Conservation (phyloP, 2,329 filamentous ascomycete genomes). For the Saccharata proteae region DNA sequence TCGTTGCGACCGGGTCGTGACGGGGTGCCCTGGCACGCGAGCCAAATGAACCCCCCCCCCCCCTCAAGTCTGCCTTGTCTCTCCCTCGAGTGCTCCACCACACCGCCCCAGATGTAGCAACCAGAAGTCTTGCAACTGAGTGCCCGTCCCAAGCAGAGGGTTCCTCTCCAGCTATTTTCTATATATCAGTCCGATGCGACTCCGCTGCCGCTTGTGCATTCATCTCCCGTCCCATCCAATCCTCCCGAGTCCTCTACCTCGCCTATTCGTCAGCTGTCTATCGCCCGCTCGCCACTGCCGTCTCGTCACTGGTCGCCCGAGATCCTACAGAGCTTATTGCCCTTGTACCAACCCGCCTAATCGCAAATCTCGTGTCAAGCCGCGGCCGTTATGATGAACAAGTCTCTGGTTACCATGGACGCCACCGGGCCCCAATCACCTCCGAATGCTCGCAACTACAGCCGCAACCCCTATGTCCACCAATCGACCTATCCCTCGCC, state of each 20-base stretch:
- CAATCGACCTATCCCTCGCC: conserved; percentile 24
- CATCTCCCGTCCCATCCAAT: conserved; percentile 13
- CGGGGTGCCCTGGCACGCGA: too few relatives aligned
- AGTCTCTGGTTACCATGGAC: conserved; percentile 2
- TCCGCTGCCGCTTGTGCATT: conserved; percentile 7
- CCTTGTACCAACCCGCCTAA: too few relatives aligned
- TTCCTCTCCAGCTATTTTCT: conserved; percentile 3
- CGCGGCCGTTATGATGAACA: too few relatives aligned
- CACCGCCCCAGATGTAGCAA: conserved; percentile 23
- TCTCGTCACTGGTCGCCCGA: conserved; percentile 2
- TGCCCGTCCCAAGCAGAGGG: conserved; percentile 6
- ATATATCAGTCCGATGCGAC: conserved; percentile 6
- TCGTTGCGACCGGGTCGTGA: conserved; percentile 11
- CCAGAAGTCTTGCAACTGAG: too few relatives aligned
- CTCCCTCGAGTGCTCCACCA: conserved; percentile 11
- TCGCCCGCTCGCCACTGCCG: background rate
- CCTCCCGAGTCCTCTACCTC: too few relatives aligned
- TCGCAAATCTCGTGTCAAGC: too few relatives aligned
- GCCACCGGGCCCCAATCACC: conserved; percentile 5
- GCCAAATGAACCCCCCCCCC: too few relatives aligned
- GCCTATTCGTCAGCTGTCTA: conserved; percentile 1
- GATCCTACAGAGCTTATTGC: conserved; percentile 2
- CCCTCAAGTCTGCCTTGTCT: conserved; percentile 14
- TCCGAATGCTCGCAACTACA: background rate
- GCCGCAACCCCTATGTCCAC: conserved; percentile 11